Conservation (phyloP, 306 rosid genomes). For the Quercus glauca region DNA sequence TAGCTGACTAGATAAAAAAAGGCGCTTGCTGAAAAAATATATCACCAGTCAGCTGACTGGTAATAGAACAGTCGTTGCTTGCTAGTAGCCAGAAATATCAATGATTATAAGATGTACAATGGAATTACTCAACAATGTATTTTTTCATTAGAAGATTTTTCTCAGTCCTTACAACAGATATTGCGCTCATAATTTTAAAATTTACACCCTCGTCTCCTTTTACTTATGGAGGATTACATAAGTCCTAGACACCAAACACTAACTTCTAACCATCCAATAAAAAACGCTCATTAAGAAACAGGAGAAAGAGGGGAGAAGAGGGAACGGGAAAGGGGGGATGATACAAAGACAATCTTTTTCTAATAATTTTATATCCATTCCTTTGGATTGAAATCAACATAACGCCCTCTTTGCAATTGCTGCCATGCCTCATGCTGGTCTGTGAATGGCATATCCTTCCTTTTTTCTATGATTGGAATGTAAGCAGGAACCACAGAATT, state of each 20-base stretch:
- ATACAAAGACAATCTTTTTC: not conserved
- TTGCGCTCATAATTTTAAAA: not conserved
- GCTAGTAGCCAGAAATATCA: too few relatives aligned
- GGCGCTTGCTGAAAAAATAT: too few relatives aligned
- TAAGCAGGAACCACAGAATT: conserved; percentile 88
- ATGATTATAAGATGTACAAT: too few relatives aligned
- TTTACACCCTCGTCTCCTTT: not conserved
- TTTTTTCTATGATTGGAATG: conserved; percentile 82
- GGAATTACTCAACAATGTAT: not conserved
- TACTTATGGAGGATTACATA: not conserved
- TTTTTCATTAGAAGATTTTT: not conserved
- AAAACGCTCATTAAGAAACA: not conserved
- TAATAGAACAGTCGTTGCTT: too few relatives aligned
- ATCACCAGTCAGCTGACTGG: too few relatives aligned
- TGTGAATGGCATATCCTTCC: conserved; percentile 77
- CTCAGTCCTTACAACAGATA: not conserved
- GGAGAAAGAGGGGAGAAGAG: not conserved
- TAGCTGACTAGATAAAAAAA: too few relatives aligned
- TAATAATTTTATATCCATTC: conserved; percentile 62
- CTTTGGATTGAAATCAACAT: conserved; percentile 91
- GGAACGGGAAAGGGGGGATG: not conserved
- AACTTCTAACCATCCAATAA: not conserved
- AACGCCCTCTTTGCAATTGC: conserved; percentile 88
- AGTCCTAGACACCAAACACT: not conserved
- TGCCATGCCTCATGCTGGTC: conserved; percentile 91